Base-by-base conservation (phyloP, 1,284 basidiomycete species). In the Sanghuangporus baumii region DNA sequence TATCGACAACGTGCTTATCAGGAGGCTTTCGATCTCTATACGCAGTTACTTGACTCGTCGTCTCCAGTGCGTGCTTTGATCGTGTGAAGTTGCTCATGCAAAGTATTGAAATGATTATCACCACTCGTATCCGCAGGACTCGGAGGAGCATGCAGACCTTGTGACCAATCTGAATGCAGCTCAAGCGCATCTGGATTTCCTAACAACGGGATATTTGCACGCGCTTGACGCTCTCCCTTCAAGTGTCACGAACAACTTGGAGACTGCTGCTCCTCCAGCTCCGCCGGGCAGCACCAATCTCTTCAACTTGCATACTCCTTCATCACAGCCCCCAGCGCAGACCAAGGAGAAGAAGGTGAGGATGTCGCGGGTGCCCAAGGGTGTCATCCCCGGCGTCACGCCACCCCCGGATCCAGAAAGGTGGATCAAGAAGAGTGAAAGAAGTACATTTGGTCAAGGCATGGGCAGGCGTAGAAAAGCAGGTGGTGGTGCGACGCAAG, bases 141-240 rank as follows among this genome's bases (percentile, higher is more conserved):
- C 91, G n/a, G 88, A 94, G 69, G 93, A 95, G 76, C 84, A 92
- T 71, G 83, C 88, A 6, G 93, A 95, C 71, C 87, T 95, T 70
- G 78, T 89, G 56, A 92, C 85, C 63, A 95, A 95, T 74, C 83
- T 94, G 62, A 79, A 84, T 54, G 91, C 93, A 1, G 82, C 91
- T 0, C 85, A 91, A 71, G 80, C 81, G 63, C 90, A 94, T 71
- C 82, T 92, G 62, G 88, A 92, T 69, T 95, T 95, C 76, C 82
- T 93, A 71, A 83, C 81, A 67, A 80, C 83, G 46, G 85, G 82
- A 46, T 94, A 85, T 76, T 78, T 87, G 47, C 82, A 79, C 59
- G 79, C 84, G 18, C 79, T 93, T 20, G 84, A 85, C 69, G 70
- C 76, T 18, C 76, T 91, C 23, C 83, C 86, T 3, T 67, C 79